Percentiles rank a stretch among this genome's conserved stretches.
Evolutionary conservation across 257 asterid species (phyloP).

Genomic region (Solanum chiquidenum): DNA sequence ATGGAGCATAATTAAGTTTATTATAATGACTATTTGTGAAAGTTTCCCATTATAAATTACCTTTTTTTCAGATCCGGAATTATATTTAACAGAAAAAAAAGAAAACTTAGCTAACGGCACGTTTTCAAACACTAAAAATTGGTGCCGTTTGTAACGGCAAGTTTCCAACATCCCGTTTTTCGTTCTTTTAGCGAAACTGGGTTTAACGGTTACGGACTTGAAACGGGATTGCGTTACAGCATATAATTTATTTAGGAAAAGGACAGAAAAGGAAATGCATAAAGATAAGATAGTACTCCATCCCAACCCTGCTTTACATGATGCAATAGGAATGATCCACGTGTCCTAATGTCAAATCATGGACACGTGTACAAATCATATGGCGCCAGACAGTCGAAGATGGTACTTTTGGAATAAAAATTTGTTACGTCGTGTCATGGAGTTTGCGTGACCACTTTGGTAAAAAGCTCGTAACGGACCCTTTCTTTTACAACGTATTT

Average conservation of each 20-base stretch:
- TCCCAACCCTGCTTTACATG: background rate
- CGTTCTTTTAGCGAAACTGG: background rate
- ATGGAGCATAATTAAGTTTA: no score
- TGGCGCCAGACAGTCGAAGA: background rate
- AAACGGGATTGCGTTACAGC: conserved; percentile 16
- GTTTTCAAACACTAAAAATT: background rate
- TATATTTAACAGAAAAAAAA: no score
- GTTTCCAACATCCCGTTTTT: background rate
- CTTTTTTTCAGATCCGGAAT: no score
- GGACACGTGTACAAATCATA: conserved; percentile 3
- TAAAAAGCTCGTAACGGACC: background rate
- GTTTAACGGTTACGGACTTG: conserved; percentile 14
- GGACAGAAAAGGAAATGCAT: background rate
- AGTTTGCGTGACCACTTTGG: background rate
- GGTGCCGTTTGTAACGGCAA: background rate
- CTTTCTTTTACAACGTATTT: background rate
- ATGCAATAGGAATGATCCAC: background rate
- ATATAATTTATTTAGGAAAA: background rate
- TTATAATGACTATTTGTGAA: no score
- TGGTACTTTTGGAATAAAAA: background rate
- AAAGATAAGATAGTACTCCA: background rate
- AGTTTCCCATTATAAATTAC: no score
- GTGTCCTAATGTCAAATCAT: background rate
- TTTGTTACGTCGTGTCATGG: conserved; percentile 8
- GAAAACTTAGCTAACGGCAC: background rate